These are phyloP conservation scores for Rhinocladiella mackenziei DNA, from an alignment of 2,329 filamentous ascomycete genomes.

Conservation along the genomic window DNA sequence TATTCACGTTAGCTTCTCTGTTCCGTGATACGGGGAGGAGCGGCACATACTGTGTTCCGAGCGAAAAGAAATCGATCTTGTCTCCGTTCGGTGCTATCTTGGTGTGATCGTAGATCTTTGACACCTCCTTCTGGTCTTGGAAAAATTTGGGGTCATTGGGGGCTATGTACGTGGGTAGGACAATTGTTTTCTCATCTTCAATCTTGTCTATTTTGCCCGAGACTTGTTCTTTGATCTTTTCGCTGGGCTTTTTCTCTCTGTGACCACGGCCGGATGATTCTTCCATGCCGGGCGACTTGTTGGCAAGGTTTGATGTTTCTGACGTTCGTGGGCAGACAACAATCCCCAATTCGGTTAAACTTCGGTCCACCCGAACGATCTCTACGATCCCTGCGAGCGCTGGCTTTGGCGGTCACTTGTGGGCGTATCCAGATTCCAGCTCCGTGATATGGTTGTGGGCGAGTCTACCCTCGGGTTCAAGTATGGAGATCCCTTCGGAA, in stretches of 20 bases:
- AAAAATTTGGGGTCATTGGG: slow-evolving; percentile 28
- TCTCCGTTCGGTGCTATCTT: slow-evolving; percentile 26
- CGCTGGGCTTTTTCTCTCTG: slow-evolving; percentile 29
- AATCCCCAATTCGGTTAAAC: too few species aligned
- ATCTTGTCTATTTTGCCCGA: slow-evolving; percentile 24
- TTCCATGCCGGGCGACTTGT: slow-evolving; percentile 18
- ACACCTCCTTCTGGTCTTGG: slow-evolving; percentile 29
- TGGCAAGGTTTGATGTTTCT: too few species aligned
- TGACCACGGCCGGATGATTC: slow-evolving; percentile 27
- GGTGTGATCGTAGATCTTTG: slow-evolving; percentile 27
- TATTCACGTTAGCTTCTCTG: slow-evolving; percentile 8
- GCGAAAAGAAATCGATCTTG: slow-evolving; percentile 29
- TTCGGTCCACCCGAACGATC: too few species aligned
- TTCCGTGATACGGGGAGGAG: neutral
- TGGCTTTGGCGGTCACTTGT: too few species aligned
- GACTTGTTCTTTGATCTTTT: slow-evolving; percentile 29
- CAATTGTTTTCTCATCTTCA: slow-evolving; percentile 23
- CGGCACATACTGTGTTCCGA: slow-evolving; percentile 27
- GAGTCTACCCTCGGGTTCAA: too few species aligned
- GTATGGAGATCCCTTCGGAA: too few species aligned
- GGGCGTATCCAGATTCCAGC: too few species aligned
- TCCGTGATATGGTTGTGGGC: too few species aligned
- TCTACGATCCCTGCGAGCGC: too few species aligned
- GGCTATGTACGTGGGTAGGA: slow-evolving; percentile 28
- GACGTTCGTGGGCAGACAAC: too few species aligned